A percentile compares a stretch with the other conserved stretches of the same genome.
phyloP scores from a whole-genome alignment of 1,284 basidiomycete genomes.

The Ceratobasidium sp. region DNA sequence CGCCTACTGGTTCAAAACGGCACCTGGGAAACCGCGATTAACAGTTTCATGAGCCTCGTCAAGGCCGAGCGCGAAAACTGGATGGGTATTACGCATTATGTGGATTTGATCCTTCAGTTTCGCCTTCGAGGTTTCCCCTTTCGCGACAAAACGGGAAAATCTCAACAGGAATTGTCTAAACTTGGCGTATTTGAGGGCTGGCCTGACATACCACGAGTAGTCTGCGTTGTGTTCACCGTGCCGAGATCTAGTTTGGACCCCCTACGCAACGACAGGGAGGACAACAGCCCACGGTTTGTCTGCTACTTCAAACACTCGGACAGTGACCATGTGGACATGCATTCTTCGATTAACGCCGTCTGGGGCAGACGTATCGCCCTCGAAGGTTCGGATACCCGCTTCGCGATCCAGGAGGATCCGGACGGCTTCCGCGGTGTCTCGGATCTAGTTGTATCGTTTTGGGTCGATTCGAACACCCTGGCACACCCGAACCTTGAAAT shows the following conservation, averaged over 20 bases:
- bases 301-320: neutral
- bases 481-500: neutral
- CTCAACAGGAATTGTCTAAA: neutral
- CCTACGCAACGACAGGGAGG: neutral
- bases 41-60: neutral
- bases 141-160: neutral
- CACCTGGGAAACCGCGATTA: conserved; percentile 2
- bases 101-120: conserved; percentile 4
- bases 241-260: neutral
- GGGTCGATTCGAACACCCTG: neutral
- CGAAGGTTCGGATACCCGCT: neutral
- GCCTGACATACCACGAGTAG: neutral
- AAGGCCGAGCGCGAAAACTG: neutral
- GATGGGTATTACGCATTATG: neutral
- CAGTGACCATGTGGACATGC: neutral
- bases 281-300: neutral
- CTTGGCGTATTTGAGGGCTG: neutral
- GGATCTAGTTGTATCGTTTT: conserved; percentile 21
- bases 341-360: neutral
- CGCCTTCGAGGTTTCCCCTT: neutral
- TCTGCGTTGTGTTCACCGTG: conserved; percentile 23
- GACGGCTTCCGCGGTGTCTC: conserved; percentile 16
- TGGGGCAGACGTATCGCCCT: conserved; percentile 10
- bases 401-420: conserved; percentile 12
- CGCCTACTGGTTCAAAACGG: neutral